Percentiles rank a stretch among this genome's conserved stretches.
phyloP scores from a whole-genome alignment of 441 rosid species.

The Populus hybrid region DNA sequence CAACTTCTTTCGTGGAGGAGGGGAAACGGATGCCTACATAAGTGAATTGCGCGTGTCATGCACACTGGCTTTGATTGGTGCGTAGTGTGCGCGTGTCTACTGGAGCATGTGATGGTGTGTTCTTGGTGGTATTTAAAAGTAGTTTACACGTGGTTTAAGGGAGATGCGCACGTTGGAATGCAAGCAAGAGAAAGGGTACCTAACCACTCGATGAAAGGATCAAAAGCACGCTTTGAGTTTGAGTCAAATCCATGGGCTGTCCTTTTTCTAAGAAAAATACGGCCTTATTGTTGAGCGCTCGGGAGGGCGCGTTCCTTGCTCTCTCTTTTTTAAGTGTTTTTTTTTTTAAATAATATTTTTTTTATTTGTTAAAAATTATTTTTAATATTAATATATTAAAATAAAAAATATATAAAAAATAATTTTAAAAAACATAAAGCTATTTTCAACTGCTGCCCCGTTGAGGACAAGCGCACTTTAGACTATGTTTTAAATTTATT shows the following conservation, averaged over 20 bases:
- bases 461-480: too few species aligned
- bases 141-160: not conserved
- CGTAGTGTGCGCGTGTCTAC: not conserved
- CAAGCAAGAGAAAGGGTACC: not conserved
- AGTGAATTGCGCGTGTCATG: conserved; percentile 1
- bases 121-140: not conserved
- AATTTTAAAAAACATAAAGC: too few species aligned
- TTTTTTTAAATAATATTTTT: too few species aligned
- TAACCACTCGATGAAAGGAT: not conserved
- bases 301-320: too few species aligned
- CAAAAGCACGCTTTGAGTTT: too few species aligned
- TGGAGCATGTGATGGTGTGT: not conserved
- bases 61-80: not conserved
- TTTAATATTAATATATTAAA: too few species aligned
- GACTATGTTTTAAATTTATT: too few species aligned
- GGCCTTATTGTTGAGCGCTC: too few species aligned
- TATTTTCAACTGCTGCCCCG: too few species aligned
- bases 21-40: not conserved
- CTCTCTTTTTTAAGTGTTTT: too few species aligned
- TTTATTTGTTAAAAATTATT: too few species aligned
- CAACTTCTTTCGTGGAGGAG: not conserved
- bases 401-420: too few species aligned
- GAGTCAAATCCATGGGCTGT: conserved; percentile 10
- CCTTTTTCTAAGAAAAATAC: not conserved
- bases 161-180: not conserved